phyloP scores from a whole-genome alignment of 805 yeast genomes.

The Zygosaccharomyces pseudorouxii region DNA sequence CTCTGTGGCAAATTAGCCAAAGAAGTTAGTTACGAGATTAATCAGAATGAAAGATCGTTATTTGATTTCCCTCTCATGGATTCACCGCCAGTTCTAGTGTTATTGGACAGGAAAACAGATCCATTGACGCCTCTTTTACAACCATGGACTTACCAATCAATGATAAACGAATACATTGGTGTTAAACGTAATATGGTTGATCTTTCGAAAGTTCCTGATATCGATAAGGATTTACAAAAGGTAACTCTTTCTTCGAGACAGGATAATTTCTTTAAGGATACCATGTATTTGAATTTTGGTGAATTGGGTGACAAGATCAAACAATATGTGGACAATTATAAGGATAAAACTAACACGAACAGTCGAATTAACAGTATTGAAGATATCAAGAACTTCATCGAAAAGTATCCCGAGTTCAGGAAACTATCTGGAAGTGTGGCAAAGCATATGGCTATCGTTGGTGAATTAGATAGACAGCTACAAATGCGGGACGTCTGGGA shows the following conservation, averaged over 20 bases:
- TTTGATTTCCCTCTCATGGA: conserved; percentile 66
- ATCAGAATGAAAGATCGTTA: conserved; percentile 49
- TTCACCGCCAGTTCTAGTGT: conserved; percentile 64
- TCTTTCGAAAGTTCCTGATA: conserved; percentile 50
- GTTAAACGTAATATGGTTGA: conserved; percentile 77
- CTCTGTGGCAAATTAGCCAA: conserved; percentile 64
- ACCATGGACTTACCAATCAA: conserved; percentile 98
- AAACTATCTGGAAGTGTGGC: conserved; percentile 82
- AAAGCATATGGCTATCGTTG: conserved; percentile 85
- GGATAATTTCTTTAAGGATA: conserved; percentile 72
- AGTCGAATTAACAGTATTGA: conserved; percentile 66
- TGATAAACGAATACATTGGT: conserved; percentile 91
- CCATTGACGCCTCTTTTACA: conserved; percentile 88
- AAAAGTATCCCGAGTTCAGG: conserved; percentile 90
- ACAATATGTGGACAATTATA: conserved; percentile 77
- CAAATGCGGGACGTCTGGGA: conserved; percentile 66
- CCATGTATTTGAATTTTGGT: conserved; percentile 90
- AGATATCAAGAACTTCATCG: conserved; percentile 87
- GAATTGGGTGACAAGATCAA: conserved; percentile 87
- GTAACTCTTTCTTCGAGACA: conserved; percentile 62
- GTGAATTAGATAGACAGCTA: conserved; percentile 77
- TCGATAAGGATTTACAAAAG: conserved; percentile 54
- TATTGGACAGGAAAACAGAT: conserved; percentile 82
- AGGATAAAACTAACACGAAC: conserved; percentile 69
- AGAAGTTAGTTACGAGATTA: conserved; percentile 55